Conservation (phyloP, 305 asterid species). For the Fraxinus angustifolia region DNA sequence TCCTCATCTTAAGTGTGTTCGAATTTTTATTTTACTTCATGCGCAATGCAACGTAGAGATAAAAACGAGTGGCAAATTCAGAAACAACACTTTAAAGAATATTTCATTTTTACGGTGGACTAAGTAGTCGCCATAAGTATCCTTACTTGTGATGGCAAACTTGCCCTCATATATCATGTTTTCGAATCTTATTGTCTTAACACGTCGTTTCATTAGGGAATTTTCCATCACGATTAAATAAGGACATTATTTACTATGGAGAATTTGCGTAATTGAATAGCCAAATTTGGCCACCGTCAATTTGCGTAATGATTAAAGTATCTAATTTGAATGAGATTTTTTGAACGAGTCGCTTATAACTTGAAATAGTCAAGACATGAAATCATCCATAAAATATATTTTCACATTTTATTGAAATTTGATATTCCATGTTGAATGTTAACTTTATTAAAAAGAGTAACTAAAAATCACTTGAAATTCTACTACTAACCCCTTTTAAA, state of each 20-base stretch:
- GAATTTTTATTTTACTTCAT: no score
- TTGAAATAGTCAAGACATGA: not conserved
- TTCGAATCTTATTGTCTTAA: not conserved
- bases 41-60: not conserved
- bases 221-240: not conserved
- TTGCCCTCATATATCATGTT: not conserved
- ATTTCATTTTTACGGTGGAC: not conserved
- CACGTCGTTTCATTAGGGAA: not conserved
- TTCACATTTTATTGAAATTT: no score
- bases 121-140: not conserved
- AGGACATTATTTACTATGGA: no score
- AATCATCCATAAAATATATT: no score
- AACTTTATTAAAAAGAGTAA: no score
- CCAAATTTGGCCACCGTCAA: not conserved
- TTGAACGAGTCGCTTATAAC: not conserved
- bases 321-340: not conserved
- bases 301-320: not conserved
- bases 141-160: not conserved
- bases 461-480: not conserved
- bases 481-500: no score
- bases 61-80: not conserved
- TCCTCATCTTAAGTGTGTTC: not conserved
- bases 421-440: no score
- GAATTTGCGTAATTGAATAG: not conserved
- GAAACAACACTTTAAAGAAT: not conserved